A percentile compares a stretch with the other conserved stretches of the same genome.
These are phyloP conservation scores for Acacia melanoxylon DNA, from an alignment of 306 rosid species.

Conservation along the genomic window DNA sequence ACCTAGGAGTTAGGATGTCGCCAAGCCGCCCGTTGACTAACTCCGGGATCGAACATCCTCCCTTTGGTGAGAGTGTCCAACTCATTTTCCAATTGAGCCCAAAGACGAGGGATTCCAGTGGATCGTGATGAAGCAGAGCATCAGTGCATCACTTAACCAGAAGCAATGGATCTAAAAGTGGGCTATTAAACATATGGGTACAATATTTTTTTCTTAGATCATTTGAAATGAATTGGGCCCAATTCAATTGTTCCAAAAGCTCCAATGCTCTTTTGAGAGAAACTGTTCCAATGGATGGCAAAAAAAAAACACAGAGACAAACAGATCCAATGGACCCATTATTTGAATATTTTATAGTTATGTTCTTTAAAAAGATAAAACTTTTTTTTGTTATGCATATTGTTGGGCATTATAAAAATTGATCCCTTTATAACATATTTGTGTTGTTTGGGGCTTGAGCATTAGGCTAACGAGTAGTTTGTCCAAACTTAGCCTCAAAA, in stretches of 20 bases:
- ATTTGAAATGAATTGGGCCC: not conserved
- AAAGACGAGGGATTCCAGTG: too few species aligned
- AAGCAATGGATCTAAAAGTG: not conserved
- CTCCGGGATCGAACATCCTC: too few species aligned
- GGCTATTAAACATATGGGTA: not conserved
- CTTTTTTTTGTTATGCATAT: not conserved
- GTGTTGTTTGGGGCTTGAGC: not conserved
- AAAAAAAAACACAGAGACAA: too few species aligned
- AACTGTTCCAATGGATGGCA: not conserved
- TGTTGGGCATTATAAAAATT: not conserved
- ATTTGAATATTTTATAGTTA: not conserved
- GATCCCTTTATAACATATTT: not conserved
- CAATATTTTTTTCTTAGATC: not conserved
- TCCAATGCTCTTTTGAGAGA: not conserved
- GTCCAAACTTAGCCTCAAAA: not conserved
- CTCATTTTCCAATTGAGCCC: too few species aligned
- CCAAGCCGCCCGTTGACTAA: too few species aligned
- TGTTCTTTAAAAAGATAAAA: too few species aligned
- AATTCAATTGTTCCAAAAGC: not conserved
- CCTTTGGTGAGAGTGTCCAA: too few species aligned
- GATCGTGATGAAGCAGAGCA: not conserved
- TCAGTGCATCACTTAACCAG: too few species aligned
- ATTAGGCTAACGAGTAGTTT: not conserved
- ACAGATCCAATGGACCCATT: not conserved
- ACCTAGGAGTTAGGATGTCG: too few species aligned